phyloP scores from a whole-genome alignment of 176 grass and related monocot species.

The Ampelocalamus luodianensis region DNA sequence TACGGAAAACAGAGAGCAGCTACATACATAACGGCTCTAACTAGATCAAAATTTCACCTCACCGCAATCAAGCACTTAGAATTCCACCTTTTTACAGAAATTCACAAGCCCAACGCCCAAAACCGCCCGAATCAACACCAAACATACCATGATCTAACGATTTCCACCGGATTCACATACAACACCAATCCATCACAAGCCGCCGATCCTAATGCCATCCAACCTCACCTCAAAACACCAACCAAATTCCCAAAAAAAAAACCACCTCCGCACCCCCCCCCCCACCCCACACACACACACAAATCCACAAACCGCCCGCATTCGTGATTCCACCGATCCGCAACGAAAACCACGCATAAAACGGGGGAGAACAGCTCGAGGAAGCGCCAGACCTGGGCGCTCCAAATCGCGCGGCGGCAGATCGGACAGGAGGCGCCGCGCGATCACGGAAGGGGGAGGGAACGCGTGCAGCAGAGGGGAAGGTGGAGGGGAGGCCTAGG shows the following conservation, averaged over 20 bases:
- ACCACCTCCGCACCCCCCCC: not conserved
- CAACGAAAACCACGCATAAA: not conserved
- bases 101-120: not conserved
- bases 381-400: slow-evolving; percentile 22
- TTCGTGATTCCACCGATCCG: not conserved
- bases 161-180: not conserved
- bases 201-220: not conserved
- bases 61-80: not conserved
- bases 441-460: not conserved
- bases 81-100: not conserved
- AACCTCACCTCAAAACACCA: not conserved
- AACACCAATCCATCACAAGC: not conserved
- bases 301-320: not conserved
- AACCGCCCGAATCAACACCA: not conserved
- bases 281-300: no score
- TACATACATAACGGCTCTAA: not conserved
- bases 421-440: not conserved
- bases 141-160: not conserved
- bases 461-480: not conserved
- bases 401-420: not conserved
- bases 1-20: not conserved
- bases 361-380: not conserved
- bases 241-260: not conserved
- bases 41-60: not conserved
- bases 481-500: not conserved